Evolutionary conservation across 2,329 filamentous ascomycete species (phyloP), one percentile per base, ranked within the genome.

Genomic region (Nigrospora osmanthi): DNA sequence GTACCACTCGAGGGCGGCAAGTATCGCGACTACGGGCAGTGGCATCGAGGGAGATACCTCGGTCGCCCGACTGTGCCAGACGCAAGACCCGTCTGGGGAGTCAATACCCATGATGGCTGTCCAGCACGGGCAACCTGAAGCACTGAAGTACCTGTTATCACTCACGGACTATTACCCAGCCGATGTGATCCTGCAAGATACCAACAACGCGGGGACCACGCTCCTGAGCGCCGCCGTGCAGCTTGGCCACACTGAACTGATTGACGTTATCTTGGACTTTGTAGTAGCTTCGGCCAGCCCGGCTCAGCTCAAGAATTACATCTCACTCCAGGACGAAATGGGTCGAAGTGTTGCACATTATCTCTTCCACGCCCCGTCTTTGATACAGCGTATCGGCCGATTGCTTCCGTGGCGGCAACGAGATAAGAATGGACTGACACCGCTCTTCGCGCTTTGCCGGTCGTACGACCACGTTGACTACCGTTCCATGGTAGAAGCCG

Each of bases 361-460:
- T 62, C 74, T 98, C 14, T 98, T 98, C 68, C 87, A 95, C 58
- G 84, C 88, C 10, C 93, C 93, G 2, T 75, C 78, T 43, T 71
- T 98, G 16, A 93, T 98, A 53, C 69, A 73, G 38, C 76, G 78
- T 44, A 83, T 97, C 48, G 90, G 89, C 2, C 75, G 77, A 48
- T 67, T 91, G 52, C 71, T 98, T 43, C 87, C 89, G 10, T 98
- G 93, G 93, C 79, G 81, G 47, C 81, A 94, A 63, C 89, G 85
- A 53, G 93, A 98, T 64, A 94, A 89, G 62, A 96, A 97, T 59
- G 93, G 93, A 0, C 93, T 97, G 65, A 98, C 94, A n/a, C 94
- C 93, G 2, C 70, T 98, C 10, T 97, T 98, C 62, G 93, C 93
- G 2, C 73, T 97, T 1, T 97, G 90, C 62, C 81, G 93, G 54